Base-by-base conservation (phyloP, 1,139 yeast genomes). In the Suhomyces bokatorum region DNA sequence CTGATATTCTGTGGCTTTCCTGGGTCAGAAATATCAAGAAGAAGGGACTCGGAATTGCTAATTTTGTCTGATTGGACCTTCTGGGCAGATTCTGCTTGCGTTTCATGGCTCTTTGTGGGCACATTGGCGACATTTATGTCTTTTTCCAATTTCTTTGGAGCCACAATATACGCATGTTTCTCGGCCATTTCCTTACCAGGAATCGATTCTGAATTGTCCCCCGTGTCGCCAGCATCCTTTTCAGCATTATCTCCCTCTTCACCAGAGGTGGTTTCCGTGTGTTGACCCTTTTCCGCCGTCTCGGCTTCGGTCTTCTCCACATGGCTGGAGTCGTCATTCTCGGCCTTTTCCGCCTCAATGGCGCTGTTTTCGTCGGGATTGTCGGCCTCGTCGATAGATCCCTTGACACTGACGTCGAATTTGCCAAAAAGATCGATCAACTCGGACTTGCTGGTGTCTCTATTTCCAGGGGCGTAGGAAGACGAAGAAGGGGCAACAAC, bases 351-450 rank as follows among this genome's bases (percentile, higher is more conserved):
- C 17, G 35, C 46, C 31, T 43, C 46, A 8, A 43, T 29, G 31
- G 42, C 40, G 29, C 42, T 37, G 26, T 40, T 37, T n/a, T 40
- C 47, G 15, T 26, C 32, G 13, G 24, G 12, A 9, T 35, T 32
- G 13, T 40, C 44, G 15, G 11, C 17, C 7, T 40, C 42, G 4
- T 35, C 22, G 9, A 29, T 26, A 10, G 24, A 12, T 8, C 46
- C 51, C 40, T 53, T 37, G n/a, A 46, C 42, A 10, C 53, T 56
- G 6, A 71, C 54, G 46, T 72, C 75, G 49, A 68, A 73, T 51
- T 67, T 71, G 45, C 68, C 77, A 51, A 73, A 69, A 32, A 73
- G 55, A 10, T 67, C 75, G 34, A 70, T 65, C 50, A 73, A 60
- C 40, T 70, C 75, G 10, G 60, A 45, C 22, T 59, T 59, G 22